phyloP scores from a whole-genome alignment of 208 protist species.

The Cochliopodium minus region DNA sequence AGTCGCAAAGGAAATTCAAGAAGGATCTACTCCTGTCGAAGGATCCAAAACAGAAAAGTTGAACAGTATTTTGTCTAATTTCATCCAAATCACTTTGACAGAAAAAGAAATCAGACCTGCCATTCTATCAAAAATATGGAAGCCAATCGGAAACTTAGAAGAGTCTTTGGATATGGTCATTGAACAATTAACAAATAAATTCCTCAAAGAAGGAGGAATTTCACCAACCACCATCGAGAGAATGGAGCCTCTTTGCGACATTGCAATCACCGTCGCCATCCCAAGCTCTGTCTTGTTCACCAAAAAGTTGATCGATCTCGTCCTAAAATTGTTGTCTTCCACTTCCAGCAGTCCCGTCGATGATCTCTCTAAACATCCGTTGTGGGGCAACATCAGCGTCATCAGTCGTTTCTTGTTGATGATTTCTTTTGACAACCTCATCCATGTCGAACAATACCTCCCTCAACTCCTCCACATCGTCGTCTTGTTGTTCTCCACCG shows the following conservation, averaged over 20 bases:
- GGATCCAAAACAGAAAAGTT: too few species aligned
- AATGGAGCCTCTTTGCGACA: neutral
- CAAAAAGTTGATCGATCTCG: neutral
- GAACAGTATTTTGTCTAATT: neutral
- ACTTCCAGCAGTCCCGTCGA: neutral
- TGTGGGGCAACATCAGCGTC: neutral
- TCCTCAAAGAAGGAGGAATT: neutral
- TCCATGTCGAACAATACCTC: neutral
- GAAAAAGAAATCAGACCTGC: neutral
- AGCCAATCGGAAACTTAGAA: too few species aligned
- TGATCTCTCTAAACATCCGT: neutral
- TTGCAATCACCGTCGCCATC: neutral
- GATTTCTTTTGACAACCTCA: neutral
- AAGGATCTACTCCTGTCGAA: neutral
- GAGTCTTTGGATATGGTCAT: too few species aligned
- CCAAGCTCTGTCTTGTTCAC: neutral
- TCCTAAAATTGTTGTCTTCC: neutral
- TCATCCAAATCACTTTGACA: neutral
- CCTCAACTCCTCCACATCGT: neutral
- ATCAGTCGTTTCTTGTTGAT: neutral
- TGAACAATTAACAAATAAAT: too few species aligned
- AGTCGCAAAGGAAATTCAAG: neutral
- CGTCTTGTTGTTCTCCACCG: neutral
- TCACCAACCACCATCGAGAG: too few species aligned
- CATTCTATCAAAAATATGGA: conserved; percentile 2